phyloP scores from a whole-genome alignment of 1,139 yeast species.

The Debaryomycetaceae sp. region DNA sequence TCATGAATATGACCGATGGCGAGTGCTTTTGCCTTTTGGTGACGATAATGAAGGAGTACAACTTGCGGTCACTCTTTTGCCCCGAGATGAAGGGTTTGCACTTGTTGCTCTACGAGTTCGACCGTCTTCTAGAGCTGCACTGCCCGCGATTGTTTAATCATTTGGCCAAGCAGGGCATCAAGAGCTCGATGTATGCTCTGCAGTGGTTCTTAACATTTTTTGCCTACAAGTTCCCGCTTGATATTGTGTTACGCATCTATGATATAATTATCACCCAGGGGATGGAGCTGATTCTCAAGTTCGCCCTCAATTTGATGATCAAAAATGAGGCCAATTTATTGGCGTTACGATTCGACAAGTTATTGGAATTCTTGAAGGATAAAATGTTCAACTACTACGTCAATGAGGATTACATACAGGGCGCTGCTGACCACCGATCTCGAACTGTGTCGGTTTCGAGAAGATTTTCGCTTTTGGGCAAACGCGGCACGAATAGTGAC shows the following conservation, averaged over 20 bases:
- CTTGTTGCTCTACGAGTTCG: slow-evolving; percentile 81
- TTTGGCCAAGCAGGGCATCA: slow-evolving; percentile 76
- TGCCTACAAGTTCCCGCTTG: slow-evolving; percentile 88
- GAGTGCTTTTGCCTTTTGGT: slow-evolving; percentile 84
- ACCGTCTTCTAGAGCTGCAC: slow-evolving; percentile 67
- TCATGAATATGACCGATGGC: slow-evolving; percentile 74
- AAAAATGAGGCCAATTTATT: slow-evolving; percentile 60
- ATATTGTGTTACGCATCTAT: slow-evolving; percentile 74
- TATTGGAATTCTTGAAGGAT: slow-evolving; percentile 74
- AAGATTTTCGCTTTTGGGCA: slow-evolving; percentile 17
- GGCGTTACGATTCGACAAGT: slow-evolving; percentile 64
- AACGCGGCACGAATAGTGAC: slow-evolving; percentile 12
- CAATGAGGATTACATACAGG: slow-evolving; percentile 32
- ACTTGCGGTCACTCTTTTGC: slow-evolving; percentile 67
- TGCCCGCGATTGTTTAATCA: slow-evolving; percentile 71
- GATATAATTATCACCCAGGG: slow-evolving; percentile 90
- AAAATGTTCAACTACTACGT: slow-evolving; percentile 69
- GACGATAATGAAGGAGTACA: slow-evolving; percentile 79
- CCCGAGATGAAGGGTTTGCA: slow-evolving; percentile 95
- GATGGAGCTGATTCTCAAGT: slow-evolving; percentile 72
- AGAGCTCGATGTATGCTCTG: slow-evolving; percentile 89
- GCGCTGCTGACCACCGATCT: slow-evolving; percentile 13
- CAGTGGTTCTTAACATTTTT: slow-evolving; percentile 95
- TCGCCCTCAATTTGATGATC: slow-evolving; percentile 73
- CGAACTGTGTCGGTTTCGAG: slow-evolving; percentile 14